phyloP scores from a whole-genome alignment of 805 yeast species.

The Candida tibetensis region DNA sequence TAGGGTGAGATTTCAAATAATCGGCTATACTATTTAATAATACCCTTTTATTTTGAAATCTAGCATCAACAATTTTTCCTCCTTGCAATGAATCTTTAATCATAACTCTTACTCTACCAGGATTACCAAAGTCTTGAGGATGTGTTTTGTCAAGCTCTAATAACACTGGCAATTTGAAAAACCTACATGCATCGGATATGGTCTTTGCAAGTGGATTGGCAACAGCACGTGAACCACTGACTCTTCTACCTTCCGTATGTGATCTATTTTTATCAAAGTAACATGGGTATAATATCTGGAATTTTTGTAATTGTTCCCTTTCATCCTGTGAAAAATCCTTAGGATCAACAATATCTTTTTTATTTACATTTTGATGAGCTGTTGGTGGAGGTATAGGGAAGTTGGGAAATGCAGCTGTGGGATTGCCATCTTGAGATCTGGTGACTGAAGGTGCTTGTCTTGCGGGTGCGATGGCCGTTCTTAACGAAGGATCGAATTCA shows the following conservation, averaged over 20 bases:
- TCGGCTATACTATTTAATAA: constrained; percentile 58
- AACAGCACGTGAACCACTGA: constrained; percentile 64
- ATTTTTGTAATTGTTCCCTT: constrained; percentile 58
- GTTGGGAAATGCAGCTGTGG: constrained; percentile 16
- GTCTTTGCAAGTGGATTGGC: constrained; percentile 85
- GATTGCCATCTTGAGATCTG: constrained; percentile 54
- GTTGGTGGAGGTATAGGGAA: constrained; percentile 26
- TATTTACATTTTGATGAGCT: constrained; percentile 10
- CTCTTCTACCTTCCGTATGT: constrained; percentile 81
- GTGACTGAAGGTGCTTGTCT: constrained; percentile 57
- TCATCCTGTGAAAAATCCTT: constrained; percentile 50
- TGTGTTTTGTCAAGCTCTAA: constrained; percentile 83
- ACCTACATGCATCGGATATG: constrained; percentile 68
- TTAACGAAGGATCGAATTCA: constrained; percentile 70
- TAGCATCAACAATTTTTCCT: constrained; percentile 30
- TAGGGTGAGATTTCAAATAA: constrained; percentile 64
- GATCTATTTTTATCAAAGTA: constrained; percentile 81
- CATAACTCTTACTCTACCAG: constrained; percentile 88
- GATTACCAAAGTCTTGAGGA: constrained; percentile 96
- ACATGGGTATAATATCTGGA: constrained; percentile 85
- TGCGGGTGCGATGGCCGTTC: constrained; percentile 67
- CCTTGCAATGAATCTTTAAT: constrained; percentile 47
- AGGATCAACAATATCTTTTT: constrained; percentile 30
- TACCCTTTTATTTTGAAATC: constrained; percentile 53
- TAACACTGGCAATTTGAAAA: constrained; percentile 40